phyloP scores from a whole-genome alignment of 148 eudicot genomes.

The Amaranthus hypochondriacus region DNA sequence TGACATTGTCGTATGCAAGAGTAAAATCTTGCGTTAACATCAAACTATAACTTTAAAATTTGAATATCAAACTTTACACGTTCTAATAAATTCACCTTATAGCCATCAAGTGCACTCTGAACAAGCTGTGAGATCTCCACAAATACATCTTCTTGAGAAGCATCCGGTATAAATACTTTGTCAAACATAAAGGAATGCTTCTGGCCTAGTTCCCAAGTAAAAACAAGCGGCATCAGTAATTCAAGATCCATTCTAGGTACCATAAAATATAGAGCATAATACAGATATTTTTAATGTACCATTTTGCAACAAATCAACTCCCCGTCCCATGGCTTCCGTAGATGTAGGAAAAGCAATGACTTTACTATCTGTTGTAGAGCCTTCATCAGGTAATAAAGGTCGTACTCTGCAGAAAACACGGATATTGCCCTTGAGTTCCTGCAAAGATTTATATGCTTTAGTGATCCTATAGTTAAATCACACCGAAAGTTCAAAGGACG shows the following conservation, averaged over 20 bases:
- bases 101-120: slow-evolving; percentile 98
- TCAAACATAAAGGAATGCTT: slow-evolving; percentile 80
- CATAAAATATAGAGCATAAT: not conserved
- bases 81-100: slow-evolving; percentile 52
- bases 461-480: not conserved
- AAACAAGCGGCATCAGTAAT: slow-evolving; percentile 4
- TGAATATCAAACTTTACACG: not conserved
- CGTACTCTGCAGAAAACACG: slow-evolving; percentile 96
- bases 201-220: slow-evolving; percentile 50
- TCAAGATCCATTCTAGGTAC: not conserved
- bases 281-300: slow-evolving; percentile 38
- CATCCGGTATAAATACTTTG: slow-evolving; percentile 84
- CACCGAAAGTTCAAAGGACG: slow-evolving; percentile 3
- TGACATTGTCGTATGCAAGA: too few species aligned
- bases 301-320: slow-evolving; percentile 78
- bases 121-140: slow-evolving; percentile 99
- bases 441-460: slow-evolving; percentile 13
- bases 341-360: slow-evolving; percentile 63
- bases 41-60: too few species aligned
- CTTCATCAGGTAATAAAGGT: slow-evolving; percentile 77
- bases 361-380: slow-evolving; percentile 46
- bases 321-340: slow-evolving; percentile 69
- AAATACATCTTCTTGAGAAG: slow-evolving; percentile 79
- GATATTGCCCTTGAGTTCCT: slow-evolving; percentile 98
- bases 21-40: not conserved